Conservation (phyloP, 306 rosid species). For the Heteromeles arbutifolia region DNA sequence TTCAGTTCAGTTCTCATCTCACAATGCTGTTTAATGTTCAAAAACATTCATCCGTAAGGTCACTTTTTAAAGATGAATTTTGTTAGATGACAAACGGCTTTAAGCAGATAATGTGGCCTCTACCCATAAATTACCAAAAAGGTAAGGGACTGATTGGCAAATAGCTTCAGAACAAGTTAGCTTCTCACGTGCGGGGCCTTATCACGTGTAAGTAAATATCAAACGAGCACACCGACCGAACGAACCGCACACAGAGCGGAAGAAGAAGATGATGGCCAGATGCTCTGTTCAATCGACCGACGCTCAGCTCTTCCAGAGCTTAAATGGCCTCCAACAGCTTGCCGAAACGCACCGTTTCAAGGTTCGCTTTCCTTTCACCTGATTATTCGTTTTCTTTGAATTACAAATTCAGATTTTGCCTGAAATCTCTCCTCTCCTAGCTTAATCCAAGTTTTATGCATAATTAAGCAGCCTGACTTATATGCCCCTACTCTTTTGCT, state of each 20-base stretch:
- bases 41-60: too few species aligned
- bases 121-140: too few species aligned
- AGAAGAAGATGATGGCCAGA: constrained; percentile 33
- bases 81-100: background rate
- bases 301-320: constrained; percentile 37
- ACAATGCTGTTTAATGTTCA: too few species aligned
- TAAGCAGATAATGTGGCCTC: too few species aligned
- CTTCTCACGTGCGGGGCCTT: too few species aligned
- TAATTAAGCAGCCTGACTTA: too few species aligned
- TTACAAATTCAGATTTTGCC: background rate
- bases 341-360: constrained; percentile 63
- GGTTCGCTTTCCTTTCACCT: constrained; percentile 20
- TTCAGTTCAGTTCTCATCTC: too few species aligned
- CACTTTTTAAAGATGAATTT: too few species aligned
- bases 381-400: background rate
- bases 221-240: background rate
- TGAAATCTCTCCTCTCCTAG: background rate
- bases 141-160: too few species aligned
- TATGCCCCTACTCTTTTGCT: too few species aligned
- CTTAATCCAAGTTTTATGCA: background rate
- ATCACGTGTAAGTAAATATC: background rate
- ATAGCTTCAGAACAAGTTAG: too few species aligned
- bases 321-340: constrained; percentile 63
- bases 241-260: background rate
- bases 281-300: constrained; percentile 41